Evolutionary conservation across 148 eudicot genomes (phyloP).

Genomic region (Hydrangea macrophylla): DNA sequence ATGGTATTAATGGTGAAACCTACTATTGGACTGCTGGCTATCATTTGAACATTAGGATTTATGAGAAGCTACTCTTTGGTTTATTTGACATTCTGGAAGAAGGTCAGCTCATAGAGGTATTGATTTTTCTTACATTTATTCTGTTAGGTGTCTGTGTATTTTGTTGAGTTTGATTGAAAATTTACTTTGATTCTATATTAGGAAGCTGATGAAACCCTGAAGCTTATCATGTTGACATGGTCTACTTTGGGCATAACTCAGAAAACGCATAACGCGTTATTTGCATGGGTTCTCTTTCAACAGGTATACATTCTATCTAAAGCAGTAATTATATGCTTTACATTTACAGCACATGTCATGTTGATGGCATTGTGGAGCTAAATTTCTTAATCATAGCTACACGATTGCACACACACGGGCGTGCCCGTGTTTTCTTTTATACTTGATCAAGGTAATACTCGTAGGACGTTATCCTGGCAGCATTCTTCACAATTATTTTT

Average conservation of each 20-base stretch:
- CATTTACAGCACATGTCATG: not conserved
- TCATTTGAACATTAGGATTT: conserved; percentile 71
- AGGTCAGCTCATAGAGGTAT: conserved; percentile 68
- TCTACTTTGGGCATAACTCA: conserved; percentile 74
- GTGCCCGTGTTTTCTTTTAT: not conserved
- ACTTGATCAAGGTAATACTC: not conserved
- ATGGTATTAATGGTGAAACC: conserved; percentile 42
- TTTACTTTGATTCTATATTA: conserved; percentile 19
- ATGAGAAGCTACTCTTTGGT: conserved; percentile 67
- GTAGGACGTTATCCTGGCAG: too few species aligned
- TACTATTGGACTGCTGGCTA: conserved; percentile 53
- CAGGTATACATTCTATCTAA: conserved; percentile 54
- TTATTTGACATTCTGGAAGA: conserved; percentile 90
- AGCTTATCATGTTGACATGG: conserved; percentile 75
- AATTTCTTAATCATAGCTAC: not conserved
- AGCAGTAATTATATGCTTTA: not conserved
- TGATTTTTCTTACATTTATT: conserved; percentile 3
- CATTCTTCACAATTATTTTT: not conserved
- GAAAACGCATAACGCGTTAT: conserved; percentile 66
- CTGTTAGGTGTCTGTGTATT: conserved; percentile 3
- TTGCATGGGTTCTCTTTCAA: conserved; percentile 84
- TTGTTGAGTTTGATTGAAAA: not conserved
- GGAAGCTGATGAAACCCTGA: conserved; percentile 76
- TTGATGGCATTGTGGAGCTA: not conserved
- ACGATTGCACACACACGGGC: not conserved